These are phyloP conservation scores for Coccomyxa sp. DNA, from an alignment of 139 green algal genomes.

Conservation along the genomic window DNA sequence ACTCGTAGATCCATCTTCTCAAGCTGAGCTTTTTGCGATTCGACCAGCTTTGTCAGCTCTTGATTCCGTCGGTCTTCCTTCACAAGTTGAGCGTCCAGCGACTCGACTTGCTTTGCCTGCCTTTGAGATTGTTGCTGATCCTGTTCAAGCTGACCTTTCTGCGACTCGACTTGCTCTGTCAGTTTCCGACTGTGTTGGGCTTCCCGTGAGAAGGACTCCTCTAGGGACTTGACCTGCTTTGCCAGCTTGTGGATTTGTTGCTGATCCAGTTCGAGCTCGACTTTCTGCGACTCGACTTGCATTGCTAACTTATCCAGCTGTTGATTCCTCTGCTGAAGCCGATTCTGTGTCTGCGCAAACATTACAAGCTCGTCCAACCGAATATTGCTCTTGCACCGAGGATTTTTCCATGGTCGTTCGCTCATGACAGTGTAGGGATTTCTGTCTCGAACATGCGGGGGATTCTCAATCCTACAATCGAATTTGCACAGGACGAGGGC, in stretches of 20 bases:
- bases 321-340: not conserved
- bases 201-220: too few species aligned
- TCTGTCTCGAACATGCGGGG: not conserved
- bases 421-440: not conserved
- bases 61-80: not conserved
- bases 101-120: not conserved
- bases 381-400: not conserved
- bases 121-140: not conserved
- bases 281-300: not conserved
- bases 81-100: not conserved
- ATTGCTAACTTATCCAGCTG: not conserved
- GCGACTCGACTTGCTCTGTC: not conserved
- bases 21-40: not conserved
- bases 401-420: not conserved
- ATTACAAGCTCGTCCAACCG: not conserved
- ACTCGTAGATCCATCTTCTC: not conserved
- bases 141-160: not conserved
- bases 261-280: not conserved
- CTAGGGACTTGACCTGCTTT: not conserved
- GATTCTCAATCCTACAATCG: not conserved
- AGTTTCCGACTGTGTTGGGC: too few species aligned
- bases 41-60: not conserved
- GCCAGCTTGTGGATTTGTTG: not conserved
- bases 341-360: not conserved
- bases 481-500: not conserved